Conservation (phyloP, 306 rosid species). For the Medicago ruthenica region DNA sequence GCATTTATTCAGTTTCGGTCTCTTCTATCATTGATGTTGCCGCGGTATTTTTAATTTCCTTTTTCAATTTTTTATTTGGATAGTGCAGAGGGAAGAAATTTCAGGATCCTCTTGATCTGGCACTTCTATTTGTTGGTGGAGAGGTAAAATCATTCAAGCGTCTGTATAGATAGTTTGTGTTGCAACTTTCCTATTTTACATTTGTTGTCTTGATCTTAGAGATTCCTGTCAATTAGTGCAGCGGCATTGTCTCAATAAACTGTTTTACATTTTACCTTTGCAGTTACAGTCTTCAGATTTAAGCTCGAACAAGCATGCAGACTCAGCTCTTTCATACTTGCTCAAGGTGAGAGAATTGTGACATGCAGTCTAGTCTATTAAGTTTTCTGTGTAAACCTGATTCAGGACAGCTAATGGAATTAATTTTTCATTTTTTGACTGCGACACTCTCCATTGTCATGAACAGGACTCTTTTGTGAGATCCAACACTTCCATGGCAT, state of each 20-base stretch:
- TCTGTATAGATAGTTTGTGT: conserved; percentile 16
- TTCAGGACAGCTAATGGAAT: conserved; percentile 16
- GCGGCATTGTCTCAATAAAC: conserved; percentile 30
- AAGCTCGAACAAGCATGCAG: conserved; percentile 54
- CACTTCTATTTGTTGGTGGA: conserved; percentile 82
- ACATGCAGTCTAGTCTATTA: conserved; percentile 18
- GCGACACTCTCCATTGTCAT: conserved; percentile 42
- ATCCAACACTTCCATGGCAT: conserved; percentile 89
- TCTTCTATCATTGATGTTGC: conserved; percentile 13
- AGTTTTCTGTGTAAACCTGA: conserved; percentile 22
- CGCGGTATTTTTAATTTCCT: conserved; percentile 21
- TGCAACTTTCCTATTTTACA: conserved; percentile 16
- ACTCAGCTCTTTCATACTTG: conserved; percentile 69
- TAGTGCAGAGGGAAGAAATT: conserved; percentile 69
- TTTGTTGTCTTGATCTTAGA: conserved; percentile 25
- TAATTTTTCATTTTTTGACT: conserved; percentile 11
- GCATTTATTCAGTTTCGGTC: conserved; percentile 8
- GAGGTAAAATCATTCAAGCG: conserved; percentile 61
- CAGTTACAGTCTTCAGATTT: conserved; percentile 85
- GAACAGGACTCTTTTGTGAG: conserved; percentile 70
- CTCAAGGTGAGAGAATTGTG: conserved; percentile 68
- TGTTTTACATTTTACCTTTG: conserved; percentile 44
- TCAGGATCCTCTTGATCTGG: conserved; percentile 74
- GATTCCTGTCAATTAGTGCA: conserved; percentile 32
- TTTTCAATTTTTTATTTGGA: conserved; percentile 18